phyloP scores from a whole-genome alignment of 305 asterid genomes.

The Fraxinus velutina region DNA sequence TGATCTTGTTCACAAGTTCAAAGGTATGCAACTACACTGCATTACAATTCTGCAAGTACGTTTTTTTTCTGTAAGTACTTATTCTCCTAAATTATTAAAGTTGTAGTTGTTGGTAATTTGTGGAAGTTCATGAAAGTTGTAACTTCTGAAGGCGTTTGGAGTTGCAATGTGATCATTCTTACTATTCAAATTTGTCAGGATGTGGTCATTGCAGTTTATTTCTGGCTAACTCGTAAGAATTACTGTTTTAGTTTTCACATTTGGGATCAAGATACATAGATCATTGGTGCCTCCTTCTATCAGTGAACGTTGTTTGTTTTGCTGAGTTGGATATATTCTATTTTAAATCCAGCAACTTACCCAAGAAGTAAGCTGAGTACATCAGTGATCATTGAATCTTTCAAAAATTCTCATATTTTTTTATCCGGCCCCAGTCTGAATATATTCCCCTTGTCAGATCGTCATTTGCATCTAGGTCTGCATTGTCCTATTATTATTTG shows the following conservation, averaged over 20 bases:
- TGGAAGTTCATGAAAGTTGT: background rate
- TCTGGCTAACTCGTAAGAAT: background rate
- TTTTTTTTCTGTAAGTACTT: too few species aligned
- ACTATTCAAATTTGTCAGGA: background rate
- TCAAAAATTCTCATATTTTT: background rate
- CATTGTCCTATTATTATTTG: background rate
- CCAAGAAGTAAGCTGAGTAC: background rate
- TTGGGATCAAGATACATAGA: background rate
- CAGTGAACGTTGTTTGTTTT: background rate
- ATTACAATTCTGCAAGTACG: background rate
- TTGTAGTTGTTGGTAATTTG: background rate
- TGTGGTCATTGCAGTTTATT: background rate
- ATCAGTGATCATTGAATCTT: background rate
- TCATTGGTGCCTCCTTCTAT: background rate
- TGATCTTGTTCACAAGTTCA: slow-evolving; percentile 87
- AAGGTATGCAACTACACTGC: slow-evolving; percentile 48
- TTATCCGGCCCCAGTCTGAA: background rate
- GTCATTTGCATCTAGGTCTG: background rate
- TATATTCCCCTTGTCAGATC: background rate
- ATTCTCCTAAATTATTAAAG: background rate
- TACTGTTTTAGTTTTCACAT: background rate
- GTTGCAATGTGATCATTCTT: background rate
- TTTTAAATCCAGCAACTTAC: background rate
- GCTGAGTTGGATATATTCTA: background rate
- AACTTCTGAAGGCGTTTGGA: background rate